Conservation (phyloP, 2,329 filamentous ascomycete genomes). For the Xylaria sp. region DNA sequence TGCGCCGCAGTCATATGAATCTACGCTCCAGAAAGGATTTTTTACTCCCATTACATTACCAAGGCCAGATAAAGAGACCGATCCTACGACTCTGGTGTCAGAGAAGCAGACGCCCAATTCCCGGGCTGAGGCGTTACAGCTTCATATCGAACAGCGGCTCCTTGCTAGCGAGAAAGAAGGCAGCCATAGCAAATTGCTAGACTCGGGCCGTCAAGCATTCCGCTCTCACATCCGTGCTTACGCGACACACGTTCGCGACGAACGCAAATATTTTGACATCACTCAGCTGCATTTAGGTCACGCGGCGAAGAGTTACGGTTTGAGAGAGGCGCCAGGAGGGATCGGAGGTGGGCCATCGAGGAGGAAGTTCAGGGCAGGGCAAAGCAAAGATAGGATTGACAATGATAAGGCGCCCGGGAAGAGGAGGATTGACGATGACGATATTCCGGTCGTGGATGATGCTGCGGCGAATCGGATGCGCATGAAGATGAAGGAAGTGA, state of each 20-base stretch:
- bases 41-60: slow-evolving; percentile 70
- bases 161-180: slow-evolving; percentile 53
- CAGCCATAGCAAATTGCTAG: slow-evolving; percentile 68
- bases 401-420: slow-evolving; percentile 30
- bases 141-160: slow-evolving; percentile 70
- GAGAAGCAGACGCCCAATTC: slow-evolving; percentile 59
- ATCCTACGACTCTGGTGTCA: slow-evolving; percentile 62
- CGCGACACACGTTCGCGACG: slow-evolving; percentile 88
- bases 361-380: slow-evolving; percentile 54
- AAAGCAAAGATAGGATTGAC: slow-evolving; percentile 51
- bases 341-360: slow-evolving; percentile 72
- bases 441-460: slow-evolving; percentile 61
- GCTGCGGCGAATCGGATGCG: slow-evolving; percentile 72
- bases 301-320: slow-evolving; percentile 89
- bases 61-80: slow-evolving; percentile 64
- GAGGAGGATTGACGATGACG: slow-evolving; percentile 49
- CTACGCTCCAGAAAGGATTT: slow-evolving; percentile 73
- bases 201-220: slow-evolving; percentile 85
- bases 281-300: slow-evolving; percentile 91
- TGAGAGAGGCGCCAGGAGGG: slow-evolving; percentile 87
- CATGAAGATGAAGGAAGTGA: slow-evolving; percentile 69
- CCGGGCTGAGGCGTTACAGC: slow-evolving; percentile 66
- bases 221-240: slow-evolving; percentile 95
- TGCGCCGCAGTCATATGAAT: slow-evolving; percentile 63
- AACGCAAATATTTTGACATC: slow-evolving; percentile 90